Evolutionary conservation across 2,329 filamentous ascomycete species (phyloP).

Genomic region (Fusarium humuli): DNA sequence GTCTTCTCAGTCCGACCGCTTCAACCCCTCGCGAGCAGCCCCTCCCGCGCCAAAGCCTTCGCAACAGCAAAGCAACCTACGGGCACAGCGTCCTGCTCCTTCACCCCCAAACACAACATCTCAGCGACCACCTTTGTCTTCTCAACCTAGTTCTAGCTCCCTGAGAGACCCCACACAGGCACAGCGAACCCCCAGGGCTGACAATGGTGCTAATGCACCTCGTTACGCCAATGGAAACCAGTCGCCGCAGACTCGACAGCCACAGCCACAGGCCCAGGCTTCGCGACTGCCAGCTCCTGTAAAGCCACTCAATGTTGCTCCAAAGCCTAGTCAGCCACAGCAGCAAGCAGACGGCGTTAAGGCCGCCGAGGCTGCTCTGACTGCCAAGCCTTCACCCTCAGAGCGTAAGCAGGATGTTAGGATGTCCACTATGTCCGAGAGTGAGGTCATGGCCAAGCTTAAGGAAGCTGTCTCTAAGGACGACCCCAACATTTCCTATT

Average conservation of each 20-base stretch:
- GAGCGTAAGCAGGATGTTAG: conserved; percentile 91
- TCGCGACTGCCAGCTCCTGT: conserved; percentile 71
- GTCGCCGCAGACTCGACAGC: conserved; percentile 62
- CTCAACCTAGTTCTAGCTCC: conserved; percentile 64
- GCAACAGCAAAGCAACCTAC: conserved; percentile 66
- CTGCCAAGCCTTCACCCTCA: conserved; percentile 78
- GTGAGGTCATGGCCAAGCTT: conserved; percentile 95
- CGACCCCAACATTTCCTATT: conserved; percentile 93
- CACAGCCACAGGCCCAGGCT: conserved; percentile 59
- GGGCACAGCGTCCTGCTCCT: conserved; percentile 86
- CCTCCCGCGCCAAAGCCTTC: conserved; percentile 78
- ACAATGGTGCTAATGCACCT: conserved; percentile 64
- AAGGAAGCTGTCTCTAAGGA: conserved; percentile 96
- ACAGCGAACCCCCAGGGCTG: conserved; percentile 57
- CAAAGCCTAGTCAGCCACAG: conserved; percentile 67
- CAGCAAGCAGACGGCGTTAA: conserved; percentile 77
- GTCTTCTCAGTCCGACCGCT: conserved; percentile 69
- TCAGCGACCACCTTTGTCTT: conserved; percentile 59
- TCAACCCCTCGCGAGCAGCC: conserved; percentile 86
- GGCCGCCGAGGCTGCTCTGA: conserved; percentile 89
- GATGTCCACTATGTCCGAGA: conserved; percentile 98
- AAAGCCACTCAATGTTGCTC: conserved; percentile 82
- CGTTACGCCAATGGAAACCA: conserved; percentile 68
- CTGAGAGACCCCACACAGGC: conserved; percentile 57
- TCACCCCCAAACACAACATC: conserved; percentile 63